Base-by-base conservation (phyloP, 768 basidiomycete genomes). In the Mycena epipterygia region DNA sequence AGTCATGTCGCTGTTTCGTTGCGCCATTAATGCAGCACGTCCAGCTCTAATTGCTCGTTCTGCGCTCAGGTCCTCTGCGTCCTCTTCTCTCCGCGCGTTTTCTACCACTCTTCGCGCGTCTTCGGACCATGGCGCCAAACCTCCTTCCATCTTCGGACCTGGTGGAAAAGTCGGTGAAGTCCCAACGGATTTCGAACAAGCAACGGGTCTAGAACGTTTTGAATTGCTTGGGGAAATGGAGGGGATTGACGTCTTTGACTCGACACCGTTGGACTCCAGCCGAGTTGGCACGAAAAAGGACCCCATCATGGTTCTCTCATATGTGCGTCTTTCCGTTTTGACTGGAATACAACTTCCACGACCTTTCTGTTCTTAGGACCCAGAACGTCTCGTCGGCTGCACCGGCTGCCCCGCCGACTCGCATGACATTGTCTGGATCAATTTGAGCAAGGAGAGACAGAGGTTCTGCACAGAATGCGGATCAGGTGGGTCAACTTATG, bases 131-230 rank as follows among this genome's bases (percentile, higher is more conserved):
- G 82, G 81, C 23, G 81, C 90, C 37, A 85, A 88, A 19, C 84
- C 90, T 67, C 93, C 94, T 56, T 84, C 88, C 64, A 83, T 95
- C 73, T 92, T 85, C 73, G 94, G 95, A 72, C 77, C 87, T 58
- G 95, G 95, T 79, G 89, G 87, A 76, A 90, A 93, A 79, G 65
- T 89, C 33, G 92, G 94, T 59, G 87, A 90, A 75, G 89, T 95
- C 73, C 91, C 96, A 61, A 93, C 93, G 68, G 94, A 95, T 82
- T 86, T 91, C 73, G 89, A 94, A 73, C 97, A 99, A 83, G 90
- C 97, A 19, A 99, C 97, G 75, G 97, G 97, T 90, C 86, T 98
- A 64, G 97, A 98, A 82, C 95, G 97, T 82, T 90, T 98, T 78
- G 95, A 99, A 83, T 85, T 98, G 56, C 84, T 98, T 61, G 96